Conservation (phyloP, 108 stramenopile genomes). For the Hondaea fermentalgiana region DNA sequence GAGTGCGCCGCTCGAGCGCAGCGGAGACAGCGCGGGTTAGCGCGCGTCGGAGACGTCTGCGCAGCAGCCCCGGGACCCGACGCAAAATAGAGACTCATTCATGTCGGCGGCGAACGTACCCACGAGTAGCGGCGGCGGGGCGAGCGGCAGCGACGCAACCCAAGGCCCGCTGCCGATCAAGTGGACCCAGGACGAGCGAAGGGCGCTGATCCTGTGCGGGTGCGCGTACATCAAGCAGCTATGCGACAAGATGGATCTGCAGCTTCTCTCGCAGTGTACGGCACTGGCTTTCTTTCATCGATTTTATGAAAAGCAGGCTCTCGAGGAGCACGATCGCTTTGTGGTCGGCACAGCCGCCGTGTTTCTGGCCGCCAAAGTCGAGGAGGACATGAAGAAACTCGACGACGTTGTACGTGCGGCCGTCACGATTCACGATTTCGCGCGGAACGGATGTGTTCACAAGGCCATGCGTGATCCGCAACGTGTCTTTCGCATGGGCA, state of each 20-base stretch:
- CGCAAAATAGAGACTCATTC: too few relatives aligned
- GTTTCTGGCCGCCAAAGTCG: slow-evolving; percentile 3
- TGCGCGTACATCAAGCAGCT: slow-evolving; percentile 19
- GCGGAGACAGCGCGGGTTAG: too few relatives aligned
- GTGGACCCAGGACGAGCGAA: not conserved
- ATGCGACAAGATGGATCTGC: not conserved
- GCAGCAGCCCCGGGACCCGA: too few relatives aligned
- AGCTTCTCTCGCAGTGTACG: slow-evolving; percentile 9
- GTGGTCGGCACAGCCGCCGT: not conserved
- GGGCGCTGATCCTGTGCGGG: not conserved
- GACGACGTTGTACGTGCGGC: not conserved
- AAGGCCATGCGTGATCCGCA: not conserved
- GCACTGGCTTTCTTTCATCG: not conserved
- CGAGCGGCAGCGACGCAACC: not conserved
- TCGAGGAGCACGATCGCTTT: slow-evolving; percentile 2
- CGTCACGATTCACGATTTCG: not conserved
- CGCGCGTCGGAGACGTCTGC: too few relatives aligned
- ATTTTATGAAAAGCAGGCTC: not conserved
- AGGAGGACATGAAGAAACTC: not conserved
- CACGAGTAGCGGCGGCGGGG: not conserved
- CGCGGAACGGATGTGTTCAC: not conserved
- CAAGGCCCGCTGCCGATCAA: not conserved
- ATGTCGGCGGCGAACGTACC: not conserved
- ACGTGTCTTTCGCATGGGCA: not conserved
- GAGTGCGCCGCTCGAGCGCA: too few relatives aligned